Base-by-base conservation (phyloP, 2,329 filamentous ascomycete species). In the Exophiala alcalophila region DNA sequence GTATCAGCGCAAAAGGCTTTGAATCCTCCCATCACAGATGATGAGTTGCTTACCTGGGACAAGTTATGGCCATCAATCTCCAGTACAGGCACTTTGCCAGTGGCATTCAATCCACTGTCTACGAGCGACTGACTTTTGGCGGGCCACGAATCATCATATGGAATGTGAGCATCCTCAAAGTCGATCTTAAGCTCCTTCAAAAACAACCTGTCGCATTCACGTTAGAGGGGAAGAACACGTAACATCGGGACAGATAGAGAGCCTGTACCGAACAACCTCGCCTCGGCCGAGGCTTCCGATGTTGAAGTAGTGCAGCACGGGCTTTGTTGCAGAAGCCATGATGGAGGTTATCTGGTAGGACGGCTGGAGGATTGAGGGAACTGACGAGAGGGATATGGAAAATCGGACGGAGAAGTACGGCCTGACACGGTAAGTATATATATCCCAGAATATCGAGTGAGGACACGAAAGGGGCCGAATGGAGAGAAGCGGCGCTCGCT, bases 31-130 rank as follows among this genome's bases (percentile, higher is more conserved):
- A n/a, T n/a, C n/a, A n/a, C n/a, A n/a, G 15, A 2, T 7, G 11
- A 7, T 6, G 18, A 31, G 19, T 16, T 15, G 37, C 50, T 24
- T 27, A 56, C 49, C 44, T 59, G 56, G 18, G 36, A 56, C 5
- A 66, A 44, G 4, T 59, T 45, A 4, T 50, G 31, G 3, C 61
- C 64, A 20, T 65, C 58, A 42, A 65, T 66, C 34, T 66, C 60
- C 3, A 68, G 49, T 0, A 57, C 57, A 4, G 66, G 66, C 7
- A 68, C 36, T 16, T 55, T 54, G 5, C 63, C 63, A 4, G 65
- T 68, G 6, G 44, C 25, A 3, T 47, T 54, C 3, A 60, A 44
- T 2, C 59, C 58, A 14, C 57, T 46, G 8, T 59, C 19, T 24
- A 60, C 45, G 4, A 66, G 49, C 31, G 55, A 53, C 9, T 59